Conservation (phyloP, 1,139 yeast species). For the Komagataea norvegica region DNA sequence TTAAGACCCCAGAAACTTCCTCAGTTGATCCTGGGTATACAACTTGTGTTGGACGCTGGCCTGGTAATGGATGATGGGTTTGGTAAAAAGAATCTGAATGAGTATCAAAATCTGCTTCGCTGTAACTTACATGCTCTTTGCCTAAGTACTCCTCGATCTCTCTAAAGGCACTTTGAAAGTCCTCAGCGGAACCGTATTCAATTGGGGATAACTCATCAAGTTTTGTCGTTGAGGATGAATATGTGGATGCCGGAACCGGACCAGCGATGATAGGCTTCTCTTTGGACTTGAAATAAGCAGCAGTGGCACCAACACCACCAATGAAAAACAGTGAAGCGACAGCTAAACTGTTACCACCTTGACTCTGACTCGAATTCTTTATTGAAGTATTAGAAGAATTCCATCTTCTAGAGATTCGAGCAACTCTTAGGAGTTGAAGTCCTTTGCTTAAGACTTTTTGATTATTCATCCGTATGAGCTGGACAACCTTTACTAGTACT, state of each 20-base stretch:
- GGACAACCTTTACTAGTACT: too few relatives aligned
- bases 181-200: constrained; percentile 36
- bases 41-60: constrained; percentile 57
- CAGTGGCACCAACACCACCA: constrained; percentile 18
- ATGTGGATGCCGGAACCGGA: background rate
- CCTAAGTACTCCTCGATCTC: constrained; percentile 42
- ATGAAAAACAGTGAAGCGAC: constrained; percentile 14
- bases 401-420: constrained; percentile 5
- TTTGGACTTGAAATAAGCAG: constrained; percentile 9
- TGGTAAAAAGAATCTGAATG: constrained; percentile 27
- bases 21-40: constrained; percentile 62
- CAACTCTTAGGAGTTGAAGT: background rate
- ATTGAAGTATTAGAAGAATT: background rate
- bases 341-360: background rate
- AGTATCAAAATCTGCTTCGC: constrained; percentile 32
- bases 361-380: background rate
- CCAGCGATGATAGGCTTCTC: background rate
- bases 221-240: constrained; percentile 21
- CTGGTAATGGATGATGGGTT: constrained; percentile 40
- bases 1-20: constrained; percentile 59
- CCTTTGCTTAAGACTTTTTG: background rate
- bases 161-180: constrained; percentile 38
- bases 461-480: too few relatives aligned
- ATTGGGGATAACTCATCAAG: constrained; percentile 34
- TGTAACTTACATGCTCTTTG: constrained; percentile 31